phyloP scores from a whole-genome alignment of 176 grass and related monocot species.

The Aechmea fasciata region DNA sequence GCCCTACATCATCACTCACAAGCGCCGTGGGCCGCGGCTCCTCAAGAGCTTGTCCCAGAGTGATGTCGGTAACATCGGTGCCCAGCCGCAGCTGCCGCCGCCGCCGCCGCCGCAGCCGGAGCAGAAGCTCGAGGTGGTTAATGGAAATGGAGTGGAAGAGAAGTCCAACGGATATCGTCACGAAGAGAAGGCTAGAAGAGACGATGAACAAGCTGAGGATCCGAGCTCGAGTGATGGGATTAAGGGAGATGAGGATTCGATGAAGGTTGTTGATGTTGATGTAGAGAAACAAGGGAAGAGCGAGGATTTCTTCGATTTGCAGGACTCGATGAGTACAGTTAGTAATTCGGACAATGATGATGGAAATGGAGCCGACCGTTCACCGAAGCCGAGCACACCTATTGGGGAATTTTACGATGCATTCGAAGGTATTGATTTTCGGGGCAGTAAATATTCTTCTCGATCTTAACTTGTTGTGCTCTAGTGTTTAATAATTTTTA shows the following conservation, averaged over 20 bases:
- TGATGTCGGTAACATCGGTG: slow-evolving; percentile 17
- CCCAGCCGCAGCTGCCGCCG: background rate
- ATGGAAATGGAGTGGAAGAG: background rate
- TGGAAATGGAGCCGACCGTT: slow-evolving; percentile 26
- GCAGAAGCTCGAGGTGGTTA: background rate
- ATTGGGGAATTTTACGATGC: slow-evolving; percentile 76
- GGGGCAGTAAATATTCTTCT: too few species aligned
- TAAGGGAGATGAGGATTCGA: slow-evolving; percentile 23
- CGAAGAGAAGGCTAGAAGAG: background rate
- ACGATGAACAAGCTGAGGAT: slow-evolving; percentile 21
- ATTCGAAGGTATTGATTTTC: slow-evolving; percentile 56
- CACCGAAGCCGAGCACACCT: slow-evolving; percentile 45
- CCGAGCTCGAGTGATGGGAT: slow-evolving; percentile 1
- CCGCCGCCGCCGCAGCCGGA: too few species aligned
- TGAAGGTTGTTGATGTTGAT: slow-evolving; percentile 13
- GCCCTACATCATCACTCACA: slow-evolving; percentile 84
- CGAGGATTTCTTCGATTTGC: slow-evolving; percentile 60
- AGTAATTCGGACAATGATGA: slow-evolving; percentile 57
- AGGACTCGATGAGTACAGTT: slow-evolving; percentile 43
- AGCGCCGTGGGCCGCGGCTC: slow-evolving; percentile 56
- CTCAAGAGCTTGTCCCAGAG: slow-evolving; percentile 32
- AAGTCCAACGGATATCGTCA: slow-evolving; percentile 1
- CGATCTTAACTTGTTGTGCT: too few species aligned
- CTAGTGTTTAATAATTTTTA: too few species aligned
- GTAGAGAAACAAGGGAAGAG: slow-evolving; percentile 24